Evolutionary conservation across 2,329 filamentous ascomycete genomes (phyloP), one percentile per base, ranked within the genome.

Genomic region (Calonectria leucothoes): DNA sequence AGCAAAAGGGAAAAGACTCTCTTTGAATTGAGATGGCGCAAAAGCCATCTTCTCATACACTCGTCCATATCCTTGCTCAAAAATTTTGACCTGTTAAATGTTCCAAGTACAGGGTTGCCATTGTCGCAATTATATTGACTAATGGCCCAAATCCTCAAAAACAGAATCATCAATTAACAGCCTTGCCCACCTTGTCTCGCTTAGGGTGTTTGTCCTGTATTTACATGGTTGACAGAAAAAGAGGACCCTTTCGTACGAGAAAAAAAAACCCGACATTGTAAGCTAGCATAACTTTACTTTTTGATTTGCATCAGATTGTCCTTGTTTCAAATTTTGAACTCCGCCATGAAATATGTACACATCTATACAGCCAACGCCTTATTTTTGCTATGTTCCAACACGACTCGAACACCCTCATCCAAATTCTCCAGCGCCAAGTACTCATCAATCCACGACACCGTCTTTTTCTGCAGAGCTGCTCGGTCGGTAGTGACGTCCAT

Each of bases 321-420:
- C 49, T 64, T 48, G 12, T 45, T 70, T 57, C 37, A 49, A 64
- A 59, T 63, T 61, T 39, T 55, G 25, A 57, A 51, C 45, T 52
- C 57, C 63, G 63, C 39, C 55, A 39, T 25, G 25, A 29, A 37
- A 45, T 37, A 73, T 45, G 4, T 45, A 27, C 55, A 59, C 69
- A 10, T 48, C 37, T 70, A 78, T 37, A 59, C 51, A n/a, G 63
- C 33, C 66, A 70, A 65, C 75, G 82, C 68, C 70, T 82, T 83
- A 48, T 71, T 78, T 81, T 85, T 88, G 0, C 88, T 90, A 77
- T 90, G 86, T 78, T 90, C 86, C 75, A 93, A 76, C 1, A 93
- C 91, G 10, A 84, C 86, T 71, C 84, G 84, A 74, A 93, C 88
- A 45, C 86, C 88, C n/a, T 86, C 83, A 78, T 93, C 92, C 55